Conservation (phyloP, 768 basidiomycete species). For the Strobilomyces echinocephalus region DNA sequence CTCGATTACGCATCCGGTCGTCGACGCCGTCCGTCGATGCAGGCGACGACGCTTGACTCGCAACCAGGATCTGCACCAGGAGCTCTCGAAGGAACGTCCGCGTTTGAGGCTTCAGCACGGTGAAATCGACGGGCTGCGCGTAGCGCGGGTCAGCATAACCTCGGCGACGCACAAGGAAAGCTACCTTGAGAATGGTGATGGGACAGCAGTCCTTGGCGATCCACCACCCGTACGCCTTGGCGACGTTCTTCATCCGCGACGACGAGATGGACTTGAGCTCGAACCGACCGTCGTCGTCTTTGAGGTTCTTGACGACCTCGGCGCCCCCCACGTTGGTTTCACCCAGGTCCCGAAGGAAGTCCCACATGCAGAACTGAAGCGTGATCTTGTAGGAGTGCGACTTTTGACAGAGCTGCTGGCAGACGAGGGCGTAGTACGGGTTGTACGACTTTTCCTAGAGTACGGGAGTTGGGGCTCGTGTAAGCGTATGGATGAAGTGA, state of each 20-base stretch:
- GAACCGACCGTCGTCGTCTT: constrained; percentile 40
- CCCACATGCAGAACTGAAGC: constrained; percentile 93
- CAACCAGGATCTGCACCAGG: constrained; percentile 63
- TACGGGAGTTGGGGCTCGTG: not conserved
- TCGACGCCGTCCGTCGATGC: constrained; percentile 39
- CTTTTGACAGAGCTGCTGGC: constrained; percentile 70
- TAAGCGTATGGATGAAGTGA: not conserved
- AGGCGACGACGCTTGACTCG: constrained; percentile 72
- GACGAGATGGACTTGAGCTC: constrained; percentile 52
- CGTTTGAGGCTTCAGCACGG: constrained; percentile 58
- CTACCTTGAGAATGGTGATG: constrained; percentile 79
- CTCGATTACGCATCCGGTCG: constrained; percentile 46
- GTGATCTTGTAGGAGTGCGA: constrained; percentile 89
- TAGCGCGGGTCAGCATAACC: not conserved
- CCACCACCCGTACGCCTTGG: constrained; percentile 89
- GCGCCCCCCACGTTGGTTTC: constrained; percentile 78
- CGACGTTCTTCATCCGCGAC: constrained; percentile 64
- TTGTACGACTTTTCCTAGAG: constrained; percentile 84
- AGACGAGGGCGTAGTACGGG: constrained; percentile 90
- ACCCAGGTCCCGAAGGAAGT: constrained; percentile 89
- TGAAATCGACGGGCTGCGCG: constrained; percentile 82
- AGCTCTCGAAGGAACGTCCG: constrained; percentile 66
- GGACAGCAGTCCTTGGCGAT: constrained; percentile 77
- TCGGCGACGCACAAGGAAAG: not conserved
- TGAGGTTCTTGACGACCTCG: constrained; percentile 61